Conservation (phyloP, 192 early-diverging fungal species). For the Irineochytrium annulatum region DNA sequence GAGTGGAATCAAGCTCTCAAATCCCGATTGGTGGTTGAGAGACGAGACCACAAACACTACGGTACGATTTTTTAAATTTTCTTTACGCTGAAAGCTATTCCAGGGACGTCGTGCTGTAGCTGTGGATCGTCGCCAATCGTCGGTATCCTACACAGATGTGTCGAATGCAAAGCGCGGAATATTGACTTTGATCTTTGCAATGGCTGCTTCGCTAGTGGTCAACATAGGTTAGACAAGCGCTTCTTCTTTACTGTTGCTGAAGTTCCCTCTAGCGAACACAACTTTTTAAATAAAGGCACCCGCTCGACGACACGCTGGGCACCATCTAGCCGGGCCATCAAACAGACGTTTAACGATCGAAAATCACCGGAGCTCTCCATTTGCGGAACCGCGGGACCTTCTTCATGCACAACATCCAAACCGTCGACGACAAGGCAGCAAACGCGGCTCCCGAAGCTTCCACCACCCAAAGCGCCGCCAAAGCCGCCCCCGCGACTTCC, state of each 20-base stretch:
- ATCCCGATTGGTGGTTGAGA: slow-evolving; percentile 5
- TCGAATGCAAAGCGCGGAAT: slow-evolving; percentile 26
- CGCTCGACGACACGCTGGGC: background rate
- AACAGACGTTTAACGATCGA: slow-evolving; percentile 1
- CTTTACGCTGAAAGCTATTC: slow-evolving; percentile 16
- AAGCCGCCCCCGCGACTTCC: no score
- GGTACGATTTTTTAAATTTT: slow-evolving; percentile 8
- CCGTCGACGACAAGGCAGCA: background rate
- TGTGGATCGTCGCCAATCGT: slow-evolving; percentile 27
- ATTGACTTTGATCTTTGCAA: slow-evolving; percentile 31
- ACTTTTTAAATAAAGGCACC: background rate
- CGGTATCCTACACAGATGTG: slow-evolving; percentile 32
- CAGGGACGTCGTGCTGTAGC: slow-evolving; percentile 21
- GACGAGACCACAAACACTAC: slow-evolving; percentile 9
- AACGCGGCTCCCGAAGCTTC: background rate
- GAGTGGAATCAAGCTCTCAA: no score
- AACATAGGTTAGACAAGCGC: slow-evolving; percentile 16
- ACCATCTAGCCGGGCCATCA: slow-evolving; percentile 4
- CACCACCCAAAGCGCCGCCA: background rate
- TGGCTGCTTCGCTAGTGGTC: slow-evolving; percentile 30
- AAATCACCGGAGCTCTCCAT: slow-evolving; percentile 7
- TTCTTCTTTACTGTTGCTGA: background rate
- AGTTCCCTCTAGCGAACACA: background rate
- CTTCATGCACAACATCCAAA: background rate
- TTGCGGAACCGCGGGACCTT: background rate